Base-by-base conservation (phyloP, 208 protist genomes). In the Leishmania martiniquensis region DNA sequence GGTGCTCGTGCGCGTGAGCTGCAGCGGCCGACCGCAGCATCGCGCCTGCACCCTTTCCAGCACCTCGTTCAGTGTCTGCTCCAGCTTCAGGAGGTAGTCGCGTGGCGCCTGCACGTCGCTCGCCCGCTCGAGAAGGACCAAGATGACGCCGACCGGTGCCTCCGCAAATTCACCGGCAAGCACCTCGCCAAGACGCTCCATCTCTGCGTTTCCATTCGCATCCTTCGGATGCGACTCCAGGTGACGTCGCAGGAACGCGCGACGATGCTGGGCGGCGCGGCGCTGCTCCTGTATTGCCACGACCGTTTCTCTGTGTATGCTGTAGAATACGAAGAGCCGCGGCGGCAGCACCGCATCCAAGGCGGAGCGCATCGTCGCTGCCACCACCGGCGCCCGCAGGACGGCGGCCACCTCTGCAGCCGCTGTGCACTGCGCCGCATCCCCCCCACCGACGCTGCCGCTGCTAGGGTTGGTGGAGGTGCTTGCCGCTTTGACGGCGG, bases 61-160 rank as follows among this genome's bases (percentile, higher is more conserved):
- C 6, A 83, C 49, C 13, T 76, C 57, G 13, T 92, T 78, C 42
- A 92, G 29, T 5, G 85, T 77, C 25, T 77, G 52, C 82, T 90
- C 84, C 17, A 92, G 74, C 25, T 55, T 60, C 39, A 84, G 45
- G 25, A 92, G 67, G 65, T 84, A 86, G 37, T 80, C 79, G 1
- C 89, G 86, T 29, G 82, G 74, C 42, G 75, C 71, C 51, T 86
- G 81, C 62, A 72, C 72, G 25, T 72, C 68, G 63, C 84, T 90
- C 5, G 84, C 81, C 20, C 81, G 79, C 89, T 92, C 86, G 60
- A 92, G 51, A 49, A 89, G 34, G 32, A 90, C 57, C 6, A 86
- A 49, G 29, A 84, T 67, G 34, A 70, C 62, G 15, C 89, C 89
- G 9, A 92, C 75, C 0, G 76, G 76, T 10, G 74, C 34, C 49